Evolutionary conservation across 805 yeast species (phyloP).

Genomic region (Pichia deserticola): DNA sequence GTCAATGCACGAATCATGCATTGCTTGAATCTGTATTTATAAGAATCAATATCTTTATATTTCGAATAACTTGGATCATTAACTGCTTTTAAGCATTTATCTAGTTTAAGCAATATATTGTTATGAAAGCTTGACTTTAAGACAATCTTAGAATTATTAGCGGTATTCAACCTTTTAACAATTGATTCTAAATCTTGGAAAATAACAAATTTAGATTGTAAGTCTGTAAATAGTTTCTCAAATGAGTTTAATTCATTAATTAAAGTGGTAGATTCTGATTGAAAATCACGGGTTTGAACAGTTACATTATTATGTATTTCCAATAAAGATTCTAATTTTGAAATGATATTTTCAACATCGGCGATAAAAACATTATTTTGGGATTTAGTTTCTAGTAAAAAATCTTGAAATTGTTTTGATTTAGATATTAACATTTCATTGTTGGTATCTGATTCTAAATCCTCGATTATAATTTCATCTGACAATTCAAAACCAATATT

Average conservation of each 20-base stretch:
- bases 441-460: slow-evolving; percentile 1
- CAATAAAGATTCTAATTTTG: slow-evolving; percentile 26
- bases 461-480: neutral
- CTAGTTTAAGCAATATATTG: slow-evolving; percentile 49
- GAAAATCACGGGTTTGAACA: slow-evolving; percentile 56
- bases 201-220: slow-evolving; percentile 43
- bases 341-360: slow-evolving; percentile 39
- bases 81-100: slow-evolving; percentile 58
- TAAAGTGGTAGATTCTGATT: slow-evolving; percentile 44
- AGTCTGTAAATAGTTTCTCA: slow-evolving; percentile 33
- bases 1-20: slow-evolving; percentile 78
- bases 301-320: slow-evolving; percentile 48
- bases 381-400: slow-evolving; percentile 18
- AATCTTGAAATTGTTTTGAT: slow-evolving; percentile 30
- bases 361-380: slow-evolving; percentile 33
- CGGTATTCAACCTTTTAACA: slow-evolving; percentile 58
- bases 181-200: slow-evolving; percentile 70
- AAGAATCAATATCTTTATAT: slow-evolving; percentile 63
- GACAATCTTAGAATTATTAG: slow-evolving; percentile 60
- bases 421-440: slow-evolving; percentile 27
- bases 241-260: slow-evolving; percentile 39
- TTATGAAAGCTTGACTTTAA: slow-evolving; percentile 46
- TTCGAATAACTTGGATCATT: slow-evolving; percentile 38
- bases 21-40: slow-evolving; percentile 67
- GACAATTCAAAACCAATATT: slow-evolving; percentile 21